These are phyloP conservation scores for Scenedesmus sp. DNA, from an alignment of 163 green algal species.

Conservation along the genomic window DNA sequence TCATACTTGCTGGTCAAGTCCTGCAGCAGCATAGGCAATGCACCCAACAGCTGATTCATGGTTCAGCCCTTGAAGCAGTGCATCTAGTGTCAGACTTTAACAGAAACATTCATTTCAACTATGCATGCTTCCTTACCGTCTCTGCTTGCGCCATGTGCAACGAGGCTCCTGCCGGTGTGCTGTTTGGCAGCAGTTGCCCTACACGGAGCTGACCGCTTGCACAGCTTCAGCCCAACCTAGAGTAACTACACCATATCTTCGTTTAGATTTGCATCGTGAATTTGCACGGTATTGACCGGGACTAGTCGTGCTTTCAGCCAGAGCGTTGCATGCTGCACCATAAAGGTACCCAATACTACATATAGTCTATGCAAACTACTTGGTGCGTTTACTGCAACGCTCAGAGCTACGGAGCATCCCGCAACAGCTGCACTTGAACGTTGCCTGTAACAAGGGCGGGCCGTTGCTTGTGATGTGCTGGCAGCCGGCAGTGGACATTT, in stretches of 20 bases:
- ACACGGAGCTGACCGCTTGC: not conserved
- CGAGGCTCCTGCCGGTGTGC: not conserved
- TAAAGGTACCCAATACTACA: not conserved
- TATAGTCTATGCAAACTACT: too few species aligned
- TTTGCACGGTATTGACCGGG: not conserved
- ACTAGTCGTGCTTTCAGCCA: not conserved
- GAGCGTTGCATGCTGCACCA: not conserved
- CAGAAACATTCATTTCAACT: too few species aligned
- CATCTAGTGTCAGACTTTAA: not conserved
- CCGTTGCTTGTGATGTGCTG: not conserved
- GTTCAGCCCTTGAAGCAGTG: not conserved
- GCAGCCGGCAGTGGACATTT: too few species aligned
- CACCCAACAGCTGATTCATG: not conserved
- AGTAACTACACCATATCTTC: not conserved
- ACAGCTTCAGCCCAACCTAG: not conserved
- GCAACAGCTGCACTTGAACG: conserved; percentile 12
- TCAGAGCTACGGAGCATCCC: not conserved
- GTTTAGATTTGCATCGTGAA: not conserved
- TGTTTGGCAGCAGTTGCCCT: not conserved
- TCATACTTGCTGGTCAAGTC: conserved; percentile 68
- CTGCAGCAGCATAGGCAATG: not conserved
- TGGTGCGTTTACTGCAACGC: not conserved
- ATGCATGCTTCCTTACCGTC: not conserved
- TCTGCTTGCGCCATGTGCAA: not conserved
- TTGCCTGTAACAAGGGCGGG: not conserved